These are phyloP conservation scores for Glycine soja DNA, from an alignment of 306 rosid species.

Conservation along the genomic window DNA sequence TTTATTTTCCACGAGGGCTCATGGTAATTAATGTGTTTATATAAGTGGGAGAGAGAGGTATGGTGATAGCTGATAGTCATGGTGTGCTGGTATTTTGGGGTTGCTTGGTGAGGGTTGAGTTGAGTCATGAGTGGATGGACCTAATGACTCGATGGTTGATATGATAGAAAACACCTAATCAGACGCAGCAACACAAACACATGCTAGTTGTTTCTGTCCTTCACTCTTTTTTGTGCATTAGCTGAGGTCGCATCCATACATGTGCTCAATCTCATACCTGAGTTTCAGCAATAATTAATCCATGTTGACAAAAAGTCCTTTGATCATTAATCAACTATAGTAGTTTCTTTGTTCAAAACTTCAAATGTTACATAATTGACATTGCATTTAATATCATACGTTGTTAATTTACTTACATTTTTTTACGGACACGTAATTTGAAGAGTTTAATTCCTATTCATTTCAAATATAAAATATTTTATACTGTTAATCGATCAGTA, in stretches of 20 bases:
- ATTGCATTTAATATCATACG: background rate
- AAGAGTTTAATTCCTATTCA: no score
- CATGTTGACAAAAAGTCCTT: background rate
- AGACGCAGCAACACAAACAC: slow-evolving; percentile 20
- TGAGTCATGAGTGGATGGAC: slow-evolving; percentile 31
- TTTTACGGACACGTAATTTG: no score
- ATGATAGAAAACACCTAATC: slow-evolving; percentile 46
- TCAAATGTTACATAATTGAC: background rate
- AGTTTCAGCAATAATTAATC: background rate
- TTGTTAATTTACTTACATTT: no score
- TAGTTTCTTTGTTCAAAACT: background rate
- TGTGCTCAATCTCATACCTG: slow-evolving; percentile 13
- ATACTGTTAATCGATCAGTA: no score
- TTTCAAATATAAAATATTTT: no score
- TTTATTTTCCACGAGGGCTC: slow-evolving; percentile 13
- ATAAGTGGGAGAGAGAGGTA: no score
- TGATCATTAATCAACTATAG: background rate
- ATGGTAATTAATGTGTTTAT: slow-evolving; percentile 36
- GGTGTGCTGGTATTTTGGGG: no score
- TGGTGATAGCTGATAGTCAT: no score
- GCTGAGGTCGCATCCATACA: background rate
- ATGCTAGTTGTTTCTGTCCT: slow-evolving; percentile 2
- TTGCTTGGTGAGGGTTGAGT: slow-evolving; percentile 41
- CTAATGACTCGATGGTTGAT: background rate
- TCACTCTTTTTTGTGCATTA: background rate